Evolutionary conservation across 108 stramenopile species (phyloP).

Genomic region (Cyclotella atomus): DNA sequence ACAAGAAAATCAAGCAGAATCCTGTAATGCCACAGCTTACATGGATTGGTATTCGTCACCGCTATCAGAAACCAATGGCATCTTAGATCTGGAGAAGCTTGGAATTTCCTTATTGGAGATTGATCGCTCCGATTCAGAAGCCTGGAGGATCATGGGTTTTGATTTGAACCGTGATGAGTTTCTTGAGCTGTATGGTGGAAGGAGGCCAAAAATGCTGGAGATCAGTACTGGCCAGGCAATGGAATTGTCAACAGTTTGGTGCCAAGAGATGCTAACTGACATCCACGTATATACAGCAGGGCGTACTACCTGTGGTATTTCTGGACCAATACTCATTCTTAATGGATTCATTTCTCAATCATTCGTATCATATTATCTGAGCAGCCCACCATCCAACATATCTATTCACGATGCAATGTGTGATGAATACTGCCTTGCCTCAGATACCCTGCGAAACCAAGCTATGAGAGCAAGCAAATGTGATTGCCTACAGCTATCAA

Average conservation of each 20-base stretch:
- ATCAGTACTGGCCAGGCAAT: constrained; percentile 19
- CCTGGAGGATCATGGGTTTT: constrained; percentile 29
- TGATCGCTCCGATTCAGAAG: constrained; percentile 6
- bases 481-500: constrained; percentile 19
- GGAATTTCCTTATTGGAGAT: constrained; percentile 10
- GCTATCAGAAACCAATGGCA: not conserved
- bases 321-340: too few relatives aligned
- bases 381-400: not conserved
- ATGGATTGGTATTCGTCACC: not conserved
- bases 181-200: constrained; percentile 3
- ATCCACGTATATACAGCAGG: too few relatives aligned
- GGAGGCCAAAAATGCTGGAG: constrained; percentile 6
- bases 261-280: constrained; percentile 4
- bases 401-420: constrained; percentile 27
- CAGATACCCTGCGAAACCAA: constrained; percentile 7
- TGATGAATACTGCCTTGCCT: constrained; percentile 16
- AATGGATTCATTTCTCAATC: too few relatives aligned
- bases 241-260: constrained; percentile 23
- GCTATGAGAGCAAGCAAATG: constrained; percentile 9
- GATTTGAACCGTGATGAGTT: constrained; percentile 12
- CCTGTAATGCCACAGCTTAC: constrained; percentile 4
- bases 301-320: too few relatives aligned
- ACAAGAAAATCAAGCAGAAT: not conserved
- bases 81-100: not conserved
- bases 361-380: not conserved